Base-by-base conservation (phyloP, 805 yeast species). In the Ogataea neopini region DNA sequence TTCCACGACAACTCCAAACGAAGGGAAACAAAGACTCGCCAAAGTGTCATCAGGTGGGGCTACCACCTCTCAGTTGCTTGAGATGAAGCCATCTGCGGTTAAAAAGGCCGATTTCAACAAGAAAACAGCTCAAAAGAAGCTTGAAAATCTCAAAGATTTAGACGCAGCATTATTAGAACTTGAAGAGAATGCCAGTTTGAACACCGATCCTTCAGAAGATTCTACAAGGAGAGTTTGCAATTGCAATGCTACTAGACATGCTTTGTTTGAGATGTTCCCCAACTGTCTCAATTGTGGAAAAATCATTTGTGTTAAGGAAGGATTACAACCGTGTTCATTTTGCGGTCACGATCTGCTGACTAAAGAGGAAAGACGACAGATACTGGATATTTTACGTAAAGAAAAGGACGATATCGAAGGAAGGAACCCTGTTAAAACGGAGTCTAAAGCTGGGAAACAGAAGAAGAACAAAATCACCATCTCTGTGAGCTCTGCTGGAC, bases 241-340 rank as follows among this genome's bases (percentile, higher is more conserved):
- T 52, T 91, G 98, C 61, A 87, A 84, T 81, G 97, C 92, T 1
- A 79, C 86, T 0, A 72, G 86, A 50, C 99, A 94, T 61, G 96
- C 97, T 3, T 68, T 94, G 25, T 86, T 89, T 52, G 95, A 88
- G 47, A 77, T 86, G 53, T 94, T 95, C 2, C 98, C 99, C 1
- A 94, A 94, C 63, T 94, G 99, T 59, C 68, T 94, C 34, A 83
- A 86, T 50, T 94, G 99, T 64, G 99, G 99, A 9, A 88, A 90
- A 64, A 88, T 94, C 35, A 88, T 94, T 2, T 94, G 99, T 70
- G 75, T 77, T 3, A 84, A 83, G 56, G 98, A 94, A 61, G 98
- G 98, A 0, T 70, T 88, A 19, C 94, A 91, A 50, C 94, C 94
- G 3, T 94, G 99, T 61, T 77, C 94, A 2, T 86, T 69, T 52